Percentiles rank a stretch among this genome's conserved stretches.
Evolutionary conservation across 1,284 basidiomycete species (phyloP).

Genomic region (Ustilago tritici): DNA sequence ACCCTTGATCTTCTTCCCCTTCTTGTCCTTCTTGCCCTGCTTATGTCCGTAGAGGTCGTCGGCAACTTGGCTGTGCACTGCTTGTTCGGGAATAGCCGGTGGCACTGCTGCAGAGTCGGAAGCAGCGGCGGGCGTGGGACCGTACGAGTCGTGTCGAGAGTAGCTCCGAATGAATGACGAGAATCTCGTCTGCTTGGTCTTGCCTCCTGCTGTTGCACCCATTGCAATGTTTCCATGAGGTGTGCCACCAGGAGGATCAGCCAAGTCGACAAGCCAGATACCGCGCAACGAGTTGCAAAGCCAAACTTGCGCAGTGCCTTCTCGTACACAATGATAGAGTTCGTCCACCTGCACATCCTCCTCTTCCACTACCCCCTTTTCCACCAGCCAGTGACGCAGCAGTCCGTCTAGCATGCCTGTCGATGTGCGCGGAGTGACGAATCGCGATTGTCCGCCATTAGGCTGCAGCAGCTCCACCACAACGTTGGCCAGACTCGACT

Average conservation of each 20-base stretch:
- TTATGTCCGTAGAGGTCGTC: conserved; percentile 45
- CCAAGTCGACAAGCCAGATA: conserved; percentile 41
- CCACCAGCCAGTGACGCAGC: conserved; percentile 43
- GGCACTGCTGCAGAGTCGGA: background rate
- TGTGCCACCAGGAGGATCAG: background rate
- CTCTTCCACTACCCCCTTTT: conserved; percentile 34
- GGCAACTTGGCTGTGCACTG: conserved; percentile 27
- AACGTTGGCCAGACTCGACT: conserved; percentile 48
- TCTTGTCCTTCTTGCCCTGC: conserved; percentile 23
- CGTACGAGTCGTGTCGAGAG: conserved; percentile 5
- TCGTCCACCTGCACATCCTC: conserved; percentile 28
- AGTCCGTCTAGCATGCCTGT: conserved; percentile 48
- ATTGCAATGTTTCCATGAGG: background rate
- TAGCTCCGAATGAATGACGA: conserved; percentile 24
- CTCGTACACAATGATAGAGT: conserved; percentile 14
- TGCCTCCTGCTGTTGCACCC: background rate
- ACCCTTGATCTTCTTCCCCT: conserved; percentile 25
- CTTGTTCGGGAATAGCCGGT: background rate
- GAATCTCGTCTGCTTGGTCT: conserved; percentile 35
- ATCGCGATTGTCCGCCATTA: conserved; percentile 22
- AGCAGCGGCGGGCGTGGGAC: background rate
- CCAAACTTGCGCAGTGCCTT: conserved; percentile 32
- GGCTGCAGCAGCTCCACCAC: conserved; percentile 25
- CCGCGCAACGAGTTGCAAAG: conserved; percentile 51
- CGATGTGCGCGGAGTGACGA: conserved; percentile 39